Evolutionary conservation across 495 filamentous ascomycete genomes (phyloP).

Genomic region (Talaromyces liani): DNA sequence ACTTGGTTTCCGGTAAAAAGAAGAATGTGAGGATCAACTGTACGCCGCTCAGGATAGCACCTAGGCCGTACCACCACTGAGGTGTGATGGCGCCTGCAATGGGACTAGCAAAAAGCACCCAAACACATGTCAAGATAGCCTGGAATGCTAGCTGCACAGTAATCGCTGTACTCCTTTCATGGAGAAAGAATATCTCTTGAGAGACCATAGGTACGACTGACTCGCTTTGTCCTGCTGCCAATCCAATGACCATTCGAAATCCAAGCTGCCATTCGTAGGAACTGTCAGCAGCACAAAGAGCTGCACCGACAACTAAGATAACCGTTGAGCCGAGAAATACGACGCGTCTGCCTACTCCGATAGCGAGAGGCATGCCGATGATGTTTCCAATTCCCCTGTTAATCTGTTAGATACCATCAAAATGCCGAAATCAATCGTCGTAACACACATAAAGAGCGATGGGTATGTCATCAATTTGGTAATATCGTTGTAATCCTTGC

Average conservation of each 20-base stretch:
- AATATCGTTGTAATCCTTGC: constrained; percentile 20
- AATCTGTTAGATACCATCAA: neutral
- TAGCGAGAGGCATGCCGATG: constrained; percentile 33
- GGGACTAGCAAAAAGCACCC: constrained; percentile 24
- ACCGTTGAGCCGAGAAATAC: constrained; percentile 25
- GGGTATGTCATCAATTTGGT: constrained; percentile 28
- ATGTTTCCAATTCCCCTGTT: constrained; percentile 31
- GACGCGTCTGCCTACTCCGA: constrained; percentile 30
- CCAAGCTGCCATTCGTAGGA: constrained; percentile 23
- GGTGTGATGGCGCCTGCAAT: constrained; percentile 29
- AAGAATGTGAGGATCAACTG: constrained; percentile 54
- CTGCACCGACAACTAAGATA: constrained; percentile 17
- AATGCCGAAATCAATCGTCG: neutral
- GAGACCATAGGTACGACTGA: constrained; percentile 33
- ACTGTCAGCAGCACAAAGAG: constrained; percentile 16
- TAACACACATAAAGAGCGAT: constrained; percentile 20
- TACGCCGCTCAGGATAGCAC: constrained; percentile 18
- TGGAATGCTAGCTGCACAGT: constrained; percentile 27
- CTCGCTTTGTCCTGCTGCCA: constrained; percentile 27
- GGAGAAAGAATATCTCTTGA: constrained; percentile 31
- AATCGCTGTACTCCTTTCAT: constrained; percentile 26
- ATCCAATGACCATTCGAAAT: constrained; percentile 21
- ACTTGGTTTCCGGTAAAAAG: constrained; percentile 65
- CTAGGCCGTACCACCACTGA: constrained; percentile 30
- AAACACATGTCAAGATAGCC: constrained; percentile 20